Evolutionary conservation across 225 moss, liverwort and hornwort species (phyloP).

Genomic region (Polytrichum commune): DNA sequence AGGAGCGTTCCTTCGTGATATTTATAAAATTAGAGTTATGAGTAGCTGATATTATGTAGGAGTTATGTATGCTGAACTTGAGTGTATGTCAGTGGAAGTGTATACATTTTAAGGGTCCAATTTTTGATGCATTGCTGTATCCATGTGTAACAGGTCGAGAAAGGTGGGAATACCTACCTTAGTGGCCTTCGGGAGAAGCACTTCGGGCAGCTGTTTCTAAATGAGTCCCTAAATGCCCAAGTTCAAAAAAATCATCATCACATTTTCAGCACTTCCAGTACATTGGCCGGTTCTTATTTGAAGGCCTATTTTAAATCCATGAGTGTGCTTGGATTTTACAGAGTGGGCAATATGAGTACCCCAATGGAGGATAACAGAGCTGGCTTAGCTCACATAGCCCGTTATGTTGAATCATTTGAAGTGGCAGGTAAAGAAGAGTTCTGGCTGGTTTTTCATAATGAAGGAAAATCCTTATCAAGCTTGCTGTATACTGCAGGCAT

Average conservation of each 20-base stretch:
- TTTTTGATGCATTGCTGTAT: too few relatives aligned
- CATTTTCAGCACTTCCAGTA: conserved; percentile 13
- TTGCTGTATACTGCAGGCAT: conserved; percentile 56
- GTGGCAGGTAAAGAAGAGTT: conserved; percentile 51
- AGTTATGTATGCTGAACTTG: too few relatives aligned
- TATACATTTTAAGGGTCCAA: too few relatives aligned
- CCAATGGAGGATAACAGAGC: conserved; percentile 19
- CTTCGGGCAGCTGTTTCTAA: conserved; percentile 72
- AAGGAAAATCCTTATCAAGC: conserved; percentile 73
- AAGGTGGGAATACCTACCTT: conserved; percentile 61
- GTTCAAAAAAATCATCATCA: conserved; percentile 9
- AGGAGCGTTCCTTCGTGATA: too few relatives aligned
- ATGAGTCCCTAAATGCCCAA: conserved; percentile 38
- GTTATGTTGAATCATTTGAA: conserved; percentile 81
- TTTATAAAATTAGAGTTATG: too few relatives aligned
- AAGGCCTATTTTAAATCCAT: conserved; percentile 33
- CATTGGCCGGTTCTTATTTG: conserved; percentile 30
- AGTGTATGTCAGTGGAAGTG: too few relatives aligned
- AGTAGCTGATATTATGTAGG: too few relatives aligned
- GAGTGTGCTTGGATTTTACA: conserved; percentile 33
- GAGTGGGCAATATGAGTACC: conserved; percentile 27
- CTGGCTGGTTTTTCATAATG: conserved; percentile 81
- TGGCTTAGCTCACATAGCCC: conserved; percentile 61
- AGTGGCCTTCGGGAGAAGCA: conserved; percentile 84
- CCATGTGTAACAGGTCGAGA: conserved; percentile 53